Evolutionary conservation across 1,139 yeast genomes (phyloP), one percentile per base, ranked within the genome.

Genomic region (Kurtzmaniella natalensis): DNA sequence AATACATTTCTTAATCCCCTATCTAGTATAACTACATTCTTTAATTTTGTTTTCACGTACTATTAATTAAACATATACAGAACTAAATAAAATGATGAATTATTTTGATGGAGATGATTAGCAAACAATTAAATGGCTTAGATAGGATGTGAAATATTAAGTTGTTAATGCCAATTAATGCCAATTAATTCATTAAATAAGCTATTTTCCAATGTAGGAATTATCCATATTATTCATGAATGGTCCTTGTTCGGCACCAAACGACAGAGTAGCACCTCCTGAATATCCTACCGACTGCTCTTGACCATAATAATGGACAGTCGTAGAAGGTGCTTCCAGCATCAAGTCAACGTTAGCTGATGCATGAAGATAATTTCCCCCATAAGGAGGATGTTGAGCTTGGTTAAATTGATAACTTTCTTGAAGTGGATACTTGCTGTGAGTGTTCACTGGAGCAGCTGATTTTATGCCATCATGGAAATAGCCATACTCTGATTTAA

Each of bases 301-400:
- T 18, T 26, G 15, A 17, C 29, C 29, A 26, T 26, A 34, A 11
- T 14, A 26, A 25, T 13, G 34, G 28, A 34, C 28, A 15, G 38
- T 28, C 21, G 17, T 21, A 41, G 21, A 17, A 17, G 18, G 21
- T 5, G 29, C 10, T n/a, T 26, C 34, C 44, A 41, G 38, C 47
- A 49, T 46, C 18, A 47, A 41, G 34, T 50, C 55, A 46, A 50
- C 38, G 25, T 41, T 44, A 10, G 41, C 42, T 11, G 47, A 43
- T 14, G 40, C 41, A 31, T 44, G 46, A 14, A 34, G 25, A 19
- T 29, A 30, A 22, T 23, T 28, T n/a, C 28, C 7, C n/a, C 18
- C 18, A 26, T 20, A 18, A 11, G 17, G 7, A 37, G 39, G 19
- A 13, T 38, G 43, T 29, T 42, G 45, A 10, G 11, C 14, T n/a